phyloP scores from a whole-genome alignment of 2,329 filamentous ascomycete species.

The Arthrinium phaeospermum region DNA sequence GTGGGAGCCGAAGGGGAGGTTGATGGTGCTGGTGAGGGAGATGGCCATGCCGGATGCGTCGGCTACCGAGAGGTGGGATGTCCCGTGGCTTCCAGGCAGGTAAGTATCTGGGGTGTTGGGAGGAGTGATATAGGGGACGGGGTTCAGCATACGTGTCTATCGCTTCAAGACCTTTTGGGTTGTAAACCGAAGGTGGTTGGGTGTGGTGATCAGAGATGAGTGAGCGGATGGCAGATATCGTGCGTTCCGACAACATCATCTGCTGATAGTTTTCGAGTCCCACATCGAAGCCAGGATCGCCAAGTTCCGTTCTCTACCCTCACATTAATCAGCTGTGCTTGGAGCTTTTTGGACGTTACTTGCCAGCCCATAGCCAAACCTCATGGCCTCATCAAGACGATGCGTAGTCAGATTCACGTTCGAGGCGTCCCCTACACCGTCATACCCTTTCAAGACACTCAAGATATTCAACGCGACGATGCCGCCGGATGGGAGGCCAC shows the following conservation, averaged over 20 bases:
- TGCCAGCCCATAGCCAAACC: conserved; percentile 87
- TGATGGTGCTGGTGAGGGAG: conserved; percentile 81
- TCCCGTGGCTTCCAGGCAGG: conserved; percentile 51
- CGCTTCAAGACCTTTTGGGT: conserved; percentile 48
- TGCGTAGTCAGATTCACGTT: conserved; percentile 71
- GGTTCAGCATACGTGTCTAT: no score
- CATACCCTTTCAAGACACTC: conserved; percentile 77
- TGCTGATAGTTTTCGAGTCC: conserved; percentile 65
- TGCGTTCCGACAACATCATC: conserved; percentile 65
- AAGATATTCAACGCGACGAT: conserved; percentile 61
- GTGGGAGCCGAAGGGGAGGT: conserved; percentile 77
- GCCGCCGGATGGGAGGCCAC: conserved; percentile 76
- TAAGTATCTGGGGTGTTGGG: no score
- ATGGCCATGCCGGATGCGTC: conserved; percentile 76
- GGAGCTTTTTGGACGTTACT: no score
- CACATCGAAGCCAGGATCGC: conserved; percentile 72
- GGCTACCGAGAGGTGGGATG: conserved; percentile 70
- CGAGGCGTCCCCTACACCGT: conserved; percentile 62
- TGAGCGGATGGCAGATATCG: conserved; percentile 57
- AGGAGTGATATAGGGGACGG: no score
- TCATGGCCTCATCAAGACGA: conserved; percentile 80
- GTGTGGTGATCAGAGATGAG: conserved; percentile 50
- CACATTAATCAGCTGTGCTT: no score
- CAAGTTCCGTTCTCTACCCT: no score
- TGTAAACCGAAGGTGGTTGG: conserved; percentile 47